Base-by-base conservation (phyloP, 148 eudicot species). In the Dianthus caryophyllus region DNA sequence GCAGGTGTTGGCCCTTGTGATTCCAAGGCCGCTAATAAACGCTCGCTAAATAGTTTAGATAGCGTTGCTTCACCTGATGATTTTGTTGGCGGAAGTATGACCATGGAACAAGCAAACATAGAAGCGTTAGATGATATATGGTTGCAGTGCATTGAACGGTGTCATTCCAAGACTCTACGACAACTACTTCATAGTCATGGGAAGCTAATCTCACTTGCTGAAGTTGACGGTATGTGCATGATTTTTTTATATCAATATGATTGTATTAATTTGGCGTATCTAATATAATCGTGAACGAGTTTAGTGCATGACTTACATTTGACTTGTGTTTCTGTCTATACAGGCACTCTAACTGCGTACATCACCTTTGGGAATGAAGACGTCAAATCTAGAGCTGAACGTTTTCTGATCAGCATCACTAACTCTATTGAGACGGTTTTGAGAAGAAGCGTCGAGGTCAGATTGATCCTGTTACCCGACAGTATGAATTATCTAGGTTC, bases 361-460 rank as follows among this genome's bases (percentile, higher is more conserved):
- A 77, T 95, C 69, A 90, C 90, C 66, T 90, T 95, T 64, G 78
- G 73, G 50, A 84, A 88, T 60, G 77, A 66, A 66, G 84, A 81
- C 33, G 84, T 85, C 24, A 90, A 87, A 80, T 70, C 78, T 62
- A 78, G 99, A 84, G 99, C 88, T 24, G 97, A 95, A 70, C 85
- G 93, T 53, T 95, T 88, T 72, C 76, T 90, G 46, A 95, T 88
- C 75, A 95, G 97, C 65, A 88, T 95, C 73, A 88, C 97, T 5
- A 84, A 85, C 83, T 88, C 99, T 26, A 80, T 95, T 14, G 97
- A 95, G 78, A 80, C 66, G 60, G 84, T 88, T 67, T 66, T 95
- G 41, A 84, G 77, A 69, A 82, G 77, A 75, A 88, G 76, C 74
- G 83, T 85, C 44, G 99, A 90, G 82, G 89, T 90, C 26, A 83